These are phyloP conservation scores for Fraxinus ornus DNA, from an alignment of 305 asterid genomes.

Conservation along the genomic window DNA sequence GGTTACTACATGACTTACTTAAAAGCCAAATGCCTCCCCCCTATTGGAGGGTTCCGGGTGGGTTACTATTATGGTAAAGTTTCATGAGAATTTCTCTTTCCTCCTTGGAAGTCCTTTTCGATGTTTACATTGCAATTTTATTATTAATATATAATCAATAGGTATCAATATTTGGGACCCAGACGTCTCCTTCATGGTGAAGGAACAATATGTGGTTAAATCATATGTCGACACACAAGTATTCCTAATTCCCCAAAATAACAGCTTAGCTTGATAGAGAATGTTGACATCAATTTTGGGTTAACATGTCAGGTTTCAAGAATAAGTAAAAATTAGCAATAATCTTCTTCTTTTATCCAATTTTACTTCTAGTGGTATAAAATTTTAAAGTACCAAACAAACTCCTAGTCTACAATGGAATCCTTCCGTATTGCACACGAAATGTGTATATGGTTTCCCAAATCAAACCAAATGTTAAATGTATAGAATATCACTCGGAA, in stretches of 20 bases:
- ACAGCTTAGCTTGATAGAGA: conserved; percentile 20
- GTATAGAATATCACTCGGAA: too few species aligned
- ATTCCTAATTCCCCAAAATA: neutral
- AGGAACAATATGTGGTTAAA: conserved; percentile 10
- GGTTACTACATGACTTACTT: too few species aligned
- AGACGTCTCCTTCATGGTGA: conserved; percentile 25
- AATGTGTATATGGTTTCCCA: too few species aligned
- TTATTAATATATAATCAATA: conserved; percentile 10
- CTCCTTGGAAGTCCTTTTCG: conserved; percentile 41
- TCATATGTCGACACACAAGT: neutral
- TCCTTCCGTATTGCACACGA: neutral
- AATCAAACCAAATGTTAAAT: too few species aligned
- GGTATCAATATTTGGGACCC: conserved; percentile 27
- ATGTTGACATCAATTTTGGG: neutral
- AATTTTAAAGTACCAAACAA: neutral
- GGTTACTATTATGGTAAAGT: conserved; percentile 29
- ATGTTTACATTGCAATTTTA: conserved; percentile 10
- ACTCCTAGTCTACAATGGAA: neutral
- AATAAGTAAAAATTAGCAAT: conserved; percentile 14
- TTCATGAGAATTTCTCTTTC: conserved; percentile 37
- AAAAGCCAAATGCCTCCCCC: too few species aligned
- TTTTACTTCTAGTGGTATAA: neutral
- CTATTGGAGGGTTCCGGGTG: too few species aligned
- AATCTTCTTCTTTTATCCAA: neutral
- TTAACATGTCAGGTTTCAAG: neutral